Percentiles rank a stretch among this genome's conserved stretches.
Conservation (phyloP, 2,329 filamentous ascomycete genomes). For the Fusarium sp. region DNA sequence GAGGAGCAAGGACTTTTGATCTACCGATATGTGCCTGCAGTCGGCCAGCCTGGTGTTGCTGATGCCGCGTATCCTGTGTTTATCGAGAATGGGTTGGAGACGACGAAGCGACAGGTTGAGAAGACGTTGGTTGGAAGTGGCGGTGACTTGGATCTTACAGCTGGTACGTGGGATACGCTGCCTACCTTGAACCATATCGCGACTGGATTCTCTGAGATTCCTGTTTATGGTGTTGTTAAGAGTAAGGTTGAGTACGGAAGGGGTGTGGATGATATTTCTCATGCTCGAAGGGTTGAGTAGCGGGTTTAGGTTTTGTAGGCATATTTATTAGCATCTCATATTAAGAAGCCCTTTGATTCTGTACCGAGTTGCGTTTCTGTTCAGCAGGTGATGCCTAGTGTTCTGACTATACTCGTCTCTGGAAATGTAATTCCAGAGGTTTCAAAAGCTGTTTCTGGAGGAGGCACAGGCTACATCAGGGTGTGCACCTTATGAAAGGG, state of each 20-base stretch:
- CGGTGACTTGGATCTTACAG: background rate
- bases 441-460: too few relatives aligned
- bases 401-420: background rate
- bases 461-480: too few relatives aligned
- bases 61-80: slow-evolving; percentile 12
- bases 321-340: background rate
- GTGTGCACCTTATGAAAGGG: too few relatives aligned
- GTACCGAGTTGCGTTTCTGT: rapidly evolving
- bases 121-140: background rate
- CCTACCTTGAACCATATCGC: slow-evolving; percentile 32
- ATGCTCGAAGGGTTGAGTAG: slow-evolving; percentile 22
- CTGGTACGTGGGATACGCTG: slow-evolving; percentile 12
- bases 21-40: slow-evolving; percentile 13
- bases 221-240: slow-evolving; percentile 22
- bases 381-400: rapidly evolving
- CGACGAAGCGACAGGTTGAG: slow-evolving; percentile 5
- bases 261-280: slow-evolving; percentile 17
- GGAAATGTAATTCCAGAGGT: too few relatives aligned
- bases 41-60: background rate
- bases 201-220: slow-evolving; percentile 20
- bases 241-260: slow-evolving; percentile 15
- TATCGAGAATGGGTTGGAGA: background rate
- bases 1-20: slow-evolving; percentile 28
- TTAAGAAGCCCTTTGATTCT: background rate
- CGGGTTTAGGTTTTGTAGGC: background rate